Evolutionary conservation across 768 basidiomycete genomes (phyloP).

Genomic region (Serendipita sp.): DNA sequence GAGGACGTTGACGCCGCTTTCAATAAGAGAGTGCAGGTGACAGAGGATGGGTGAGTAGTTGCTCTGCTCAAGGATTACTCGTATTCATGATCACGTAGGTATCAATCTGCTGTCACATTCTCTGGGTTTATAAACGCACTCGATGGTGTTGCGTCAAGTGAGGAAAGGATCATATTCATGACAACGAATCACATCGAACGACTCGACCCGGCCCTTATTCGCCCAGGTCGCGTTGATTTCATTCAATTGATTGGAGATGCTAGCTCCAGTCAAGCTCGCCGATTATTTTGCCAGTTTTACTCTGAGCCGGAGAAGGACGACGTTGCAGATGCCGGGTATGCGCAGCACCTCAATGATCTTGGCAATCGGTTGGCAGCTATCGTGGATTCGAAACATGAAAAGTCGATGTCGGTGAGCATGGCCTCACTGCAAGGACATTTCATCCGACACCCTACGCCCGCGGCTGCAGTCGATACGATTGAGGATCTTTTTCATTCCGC

Average conservation of each 20-base stretch:
- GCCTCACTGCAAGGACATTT: constrained; percentile 91
- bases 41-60: constrained; percentile 70
- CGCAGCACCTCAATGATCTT: constrained; percentile 29
- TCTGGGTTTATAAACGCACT: constrained; percentile 94
- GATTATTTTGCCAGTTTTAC: constrained; percentile 77
- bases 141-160: constrained; percentile 94
- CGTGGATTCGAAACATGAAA: constrained; percentile 35
- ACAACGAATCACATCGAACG: constrained; percentile 91
- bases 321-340: constrained; percentile 19
- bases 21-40: constrained; percentile 77
- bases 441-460: constrained; percentile 48
- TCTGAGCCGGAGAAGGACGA: constrained; percentile 26
- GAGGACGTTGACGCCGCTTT: constrained; percentile 98
- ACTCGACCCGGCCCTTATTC: constrained; percentile 86
- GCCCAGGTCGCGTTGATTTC: constrained; percentile 90
- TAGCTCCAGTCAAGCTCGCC: constrained; percentile 57
- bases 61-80: neutral
- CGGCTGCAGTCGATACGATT: constrained; percentile 37
- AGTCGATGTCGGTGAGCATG: constrained; percentile 70
- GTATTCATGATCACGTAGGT: constrained; percentile 30
- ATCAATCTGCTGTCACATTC: constrained; percentile 91
- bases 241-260: constrained; percentile 76
- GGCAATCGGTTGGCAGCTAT: constrained; percentile 37
- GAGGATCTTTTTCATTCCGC: constrained; percentile 12
- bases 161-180: constrained; percentile 97